Evolutionary conservation across 2,329 filamentous ascomycete genomes (phyloP), one percentile per base, ranked within the genome.

Genomic region (Pseudogymnoascus sp.): DNA sequence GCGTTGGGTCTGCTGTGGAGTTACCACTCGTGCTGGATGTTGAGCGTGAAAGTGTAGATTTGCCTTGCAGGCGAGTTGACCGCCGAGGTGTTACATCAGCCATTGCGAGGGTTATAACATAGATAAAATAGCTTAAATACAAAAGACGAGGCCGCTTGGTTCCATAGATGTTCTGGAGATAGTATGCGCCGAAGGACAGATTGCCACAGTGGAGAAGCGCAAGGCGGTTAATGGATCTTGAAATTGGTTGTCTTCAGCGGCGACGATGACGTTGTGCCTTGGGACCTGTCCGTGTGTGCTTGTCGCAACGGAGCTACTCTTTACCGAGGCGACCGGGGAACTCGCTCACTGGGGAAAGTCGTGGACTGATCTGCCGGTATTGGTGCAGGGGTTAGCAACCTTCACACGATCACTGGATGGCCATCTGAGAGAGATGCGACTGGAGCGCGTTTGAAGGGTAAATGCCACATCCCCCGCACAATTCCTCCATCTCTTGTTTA

Each of bases 1-100:
- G 54, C 11, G 68, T 62, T 16, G 67, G 62, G n/a, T 2, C 54
- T 18, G 14, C 11, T 5, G 18, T 39, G 34, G 51, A 57, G 51
- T 36, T 57, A n/a, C 16, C 59, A 42, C 39, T 61, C 29, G 59
- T 42, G 36, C 59, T 61, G 18, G 36, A 40, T 0, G 59, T 61
- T 39, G 59, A 61, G 2, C 59, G 34, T 40, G 59, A 61, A 26
- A 42, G 59, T 29, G 59, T 57, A 29, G 67, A 42, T 26, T 67
- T 67, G 18, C 72, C 68, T 37, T 69, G 68, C 40, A 68, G 67
- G 62, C 69, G 65, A 45, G 62, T 60, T n/a, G 71, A 72, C 62
- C 68, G 71, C 65, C 71, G 68, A 31, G 67, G 68, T 60, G 68
- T 70, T 34, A 61, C 66, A 47, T 70, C 66, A 11, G 68, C 64